Evolutionary conservation across 2,329 filamentous ascomycete genomes (phyloP), one percentile per base, ranked within the genome.

Genomic region (Macroventuria anomochaeta): DNA sequence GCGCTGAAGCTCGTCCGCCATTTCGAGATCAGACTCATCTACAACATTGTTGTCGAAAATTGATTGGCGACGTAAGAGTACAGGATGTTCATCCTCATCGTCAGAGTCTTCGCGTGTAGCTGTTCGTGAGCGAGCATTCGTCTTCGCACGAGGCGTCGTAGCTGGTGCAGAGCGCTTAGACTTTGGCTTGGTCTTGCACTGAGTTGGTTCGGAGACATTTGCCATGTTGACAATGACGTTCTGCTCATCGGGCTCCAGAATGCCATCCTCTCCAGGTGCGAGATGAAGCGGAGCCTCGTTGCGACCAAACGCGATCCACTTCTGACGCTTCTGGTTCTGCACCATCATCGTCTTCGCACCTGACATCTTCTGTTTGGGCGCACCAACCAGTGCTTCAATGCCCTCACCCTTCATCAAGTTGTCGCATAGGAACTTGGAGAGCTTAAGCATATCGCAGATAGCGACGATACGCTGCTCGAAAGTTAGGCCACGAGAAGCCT

Each of bases 331-430:
- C 13, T 21, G 5, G 15, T 55, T 55, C 26, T 55, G 53, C 1
- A 17, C 10, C 8, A 29, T n/a, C 42, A 51, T 55, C 3, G 47
- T 51, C 36, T 17, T 33, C 3, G 53, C 46, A 11, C 37, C 41
- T 7, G 41, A 43, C 41, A 47, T 46, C 32, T 55, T 55, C 26
- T 44, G 39, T 20, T 36, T 38, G 8, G 53, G 53, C 2, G 42
- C 37, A 4, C 47, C 42, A 10, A 56, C 43, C 7, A 48, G 12
- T 0, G 29, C 32, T 29, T 54, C 54, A 11, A 57, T 25, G 5
- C 34, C 44, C 12, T 56, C 59, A 13, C 47, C 53, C 37, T 55
- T 62, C 52, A 62, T 49, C 25, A 62, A 23, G 7, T 52, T 53
- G 20, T 57, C 57, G 39, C 56, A 59, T 0, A 46, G 37, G 8